Base-by-base conservation (phyloP, 2,329 filamentous ascomycete genomes). In the Curvularia lunata region DNA sequence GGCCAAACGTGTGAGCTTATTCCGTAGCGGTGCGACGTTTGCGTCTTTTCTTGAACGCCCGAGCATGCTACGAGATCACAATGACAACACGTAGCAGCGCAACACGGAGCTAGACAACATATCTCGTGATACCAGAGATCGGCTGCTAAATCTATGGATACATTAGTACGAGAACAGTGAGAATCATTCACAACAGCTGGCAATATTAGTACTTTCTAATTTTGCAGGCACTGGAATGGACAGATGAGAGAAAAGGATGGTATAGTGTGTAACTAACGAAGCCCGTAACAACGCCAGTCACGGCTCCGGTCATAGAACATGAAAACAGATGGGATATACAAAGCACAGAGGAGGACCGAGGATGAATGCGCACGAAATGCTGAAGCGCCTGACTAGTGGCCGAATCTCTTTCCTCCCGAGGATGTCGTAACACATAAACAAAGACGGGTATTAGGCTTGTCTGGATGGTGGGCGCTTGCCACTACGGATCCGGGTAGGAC, bases 301-400 rank as follows among this genome's bases (percentile, higher is more conserved):
- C 48, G 66, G 64, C 65, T 62, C 58, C 58, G 64, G 64, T 69
- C 59, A 63, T 67, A 53, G 53, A 67, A 64, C 63, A 64, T 55
- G 51, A 69, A 69, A 63, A 65, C 60, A 61, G 48, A 62, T 48
- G 60, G 68, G 72, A 70, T 75, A 69, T 75, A 75, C 71, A 75
- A 61, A 65, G 61, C 63, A 56, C 55, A 52, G 57, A 58, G 56
- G 58, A 53, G 54, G 56, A 58, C 45, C 52, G 56, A 59, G 57
- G 53, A 49, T 54, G 51, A 50, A 58, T 50, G 56, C 51, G 48
- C 52, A 52, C 58, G 48, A 38, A 46, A 56, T 54, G 58, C 47
- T 58, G 52, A 43, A 47, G 58, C 52, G 58, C 59, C 59, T 52
- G 47, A 56, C 55, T 62, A 48, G 46, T 62, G 58, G 52, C 57